Evolutionary conservation across 2,329 filamentous ascomycete genomes (phyloP).

Genomic region (Hirsutella thompsonii): DNA sequence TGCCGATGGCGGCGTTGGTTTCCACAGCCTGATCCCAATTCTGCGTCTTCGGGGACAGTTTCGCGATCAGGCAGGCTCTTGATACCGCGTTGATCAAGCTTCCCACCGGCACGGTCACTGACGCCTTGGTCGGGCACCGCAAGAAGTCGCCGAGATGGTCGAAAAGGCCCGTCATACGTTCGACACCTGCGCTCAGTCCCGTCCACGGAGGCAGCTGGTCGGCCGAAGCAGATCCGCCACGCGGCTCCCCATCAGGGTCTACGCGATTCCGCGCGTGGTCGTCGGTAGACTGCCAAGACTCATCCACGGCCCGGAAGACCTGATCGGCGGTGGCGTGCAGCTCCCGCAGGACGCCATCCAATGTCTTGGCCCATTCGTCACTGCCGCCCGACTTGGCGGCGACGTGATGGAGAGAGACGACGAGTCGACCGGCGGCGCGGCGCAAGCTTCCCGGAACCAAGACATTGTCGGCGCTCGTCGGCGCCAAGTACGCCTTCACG

Average conservation of each 20-base stretch:
- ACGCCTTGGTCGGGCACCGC: slow-evolving; percentile 46
- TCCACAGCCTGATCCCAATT: slow-evolving; percentile 39
- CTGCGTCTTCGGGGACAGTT: slow-evolving; percentile 32
- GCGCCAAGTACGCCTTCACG: slow-evolving; percentile 47
- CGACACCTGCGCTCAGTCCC: slow-evolving; percentile 60
- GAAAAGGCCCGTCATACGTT: slow-evolving; percentile 56
- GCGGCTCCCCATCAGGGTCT: slow-evolving; percentile 31
- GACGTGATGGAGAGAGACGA: slow-evolving; percentile 63
- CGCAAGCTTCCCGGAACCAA: slow-evolving; percentile 39
- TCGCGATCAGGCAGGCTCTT: slow-evolving; percentile 55
- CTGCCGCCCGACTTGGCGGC: slow-evolving; percentile 65
- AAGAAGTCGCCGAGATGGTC: slow-evolving; percentile 52
- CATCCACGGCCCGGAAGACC: slow-evolving; percentile 64
- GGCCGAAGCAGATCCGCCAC: slow-evolving; percentile 28
- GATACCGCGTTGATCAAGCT: slow-evolving; percentile 55
- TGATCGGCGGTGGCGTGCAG: slow-evolving; percentile 62
- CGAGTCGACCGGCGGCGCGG: slow-evolving; percentile 47
- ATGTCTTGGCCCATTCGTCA: slow-evolving; percentile 64
- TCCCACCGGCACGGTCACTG: slow-evolving; percentile 56
- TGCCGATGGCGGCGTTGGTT: slow-evolving; percentile 58
- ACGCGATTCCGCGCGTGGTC: slow-evolving; percentile 31
- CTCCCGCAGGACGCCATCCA: slow-evolving; percentile 47
- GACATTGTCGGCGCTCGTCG: slow-evolving; percentile 40
- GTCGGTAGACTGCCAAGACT: slow-evolving; percentile 65
- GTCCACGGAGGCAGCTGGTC: slow-evolving; percentile 56